phyloP scores from a whole-genome alignment of 306 rosid species.

The Lathyrus tuberosus region DNA sequence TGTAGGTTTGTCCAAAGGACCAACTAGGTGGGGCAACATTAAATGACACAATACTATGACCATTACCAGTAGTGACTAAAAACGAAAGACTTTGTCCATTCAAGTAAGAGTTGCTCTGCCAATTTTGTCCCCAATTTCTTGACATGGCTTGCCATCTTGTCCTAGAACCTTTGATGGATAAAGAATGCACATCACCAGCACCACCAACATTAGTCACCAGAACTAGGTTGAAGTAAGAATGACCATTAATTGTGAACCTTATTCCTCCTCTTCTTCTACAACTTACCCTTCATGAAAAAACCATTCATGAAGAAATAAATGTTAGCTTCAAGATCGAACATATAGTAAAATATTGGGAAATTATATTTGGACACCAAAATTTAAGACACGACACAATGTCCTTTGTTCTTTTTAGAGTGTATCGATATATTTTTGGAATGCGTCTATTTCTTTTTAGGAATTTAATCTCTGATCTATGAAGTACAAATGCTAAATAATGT shows the following conservation, averaged over 20 bases:
- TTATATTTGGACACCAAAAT: too few relatives aligned
- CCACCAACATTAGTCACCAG: slow-evolving; percentile 85
- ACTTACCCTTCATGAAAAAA: slow-evolving; percentile 51
- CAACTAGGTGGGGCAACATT: slow-evolving; percentile 72
- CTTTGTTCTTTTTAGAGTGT: too few relatives aligned
- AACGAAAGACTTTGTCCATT: slow-evolving; percentile 82
- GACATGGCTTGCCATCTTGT: slow-evolving; percentile 77
- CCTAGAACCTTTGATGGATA: slow-evolving; percentile 75
- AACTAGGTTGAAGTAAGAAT: slow-evolving; percentile 79
- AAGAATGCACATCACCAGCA: slow-evolving; percentile 76
- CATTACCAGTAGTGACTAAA: slow-evolving; percentile 66
- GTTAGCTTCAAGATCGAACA: slow-evolving; percentile 13
- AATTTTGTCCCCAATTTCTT: slow-evolving; percentile 87
- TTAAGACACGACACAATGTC: too few relatives aligned
- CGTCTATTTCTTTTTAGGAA: too few relatives aligned
- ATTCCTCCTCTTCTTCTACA: slow-evolving; percentile 82
- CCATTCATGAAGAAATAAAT: slow-evolving; percentile 18
- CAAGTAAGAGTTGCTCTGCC: slow-evolving; percentile 77
- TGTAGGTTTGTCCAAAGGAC: slow-evolving; percentile 80
- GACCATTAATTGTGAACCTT: slow-evolving; percentile 77
- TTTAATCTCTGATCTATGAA: too few relatives aligned
- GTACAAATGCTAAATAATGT: too few relatives aligned
- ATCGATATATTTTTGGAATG: too few relatives aligned
- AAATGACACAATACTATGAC: slow-evolving; percentile 55
- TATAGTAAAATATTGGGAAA: neutral